Base-by-base conservation (phyloP, 2,329 filamentous ascomycete species). In the Aspergillus latus region DNA sequence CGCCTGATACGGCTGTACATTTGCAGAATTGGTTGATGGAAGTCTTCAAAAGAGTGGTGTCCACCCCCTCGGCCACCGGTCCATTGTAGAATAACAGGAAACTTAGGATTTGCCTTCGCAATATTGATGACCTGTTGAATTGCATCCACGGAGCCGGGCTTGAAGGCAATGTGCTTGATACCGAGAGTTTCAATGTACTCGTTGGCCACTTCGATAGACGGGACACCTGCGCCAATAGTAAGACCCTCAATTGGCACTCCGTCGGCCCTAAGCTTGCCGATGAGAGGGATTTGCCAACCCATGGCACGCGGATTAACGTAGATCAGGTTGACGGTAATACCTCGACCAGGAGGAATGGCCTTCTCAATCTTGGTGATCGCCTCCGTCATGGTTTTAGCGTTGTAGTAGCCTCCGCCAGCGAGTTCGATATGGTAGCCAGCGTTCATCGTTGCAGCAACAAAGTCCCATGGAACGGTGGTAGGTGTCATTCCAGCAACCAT, bases 401-500 rank as follows among this genome's bases (percentile, higher is more conserved):
- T 88, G 77, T 90, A 96, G 77, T 96, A 96, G 61, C 92, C 92
- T 72, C 92, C 92, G 70, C 91, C 92, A 58, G 87, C 92, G 64
- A 96, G 81, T 78, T 96, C 92, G 63, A 95, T 90, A 62, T 95
- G 90, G 74, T 96, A 96, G n/a, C 92, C 92, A 53, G 92, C 90
- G 64, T 93, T 93, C 89, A 96, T 96, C 13, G 90, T 93, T 1
- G 91, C 90, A 5, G 91, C 88, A 43, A 96, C 89, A 64, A 96
- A 96, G 74, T 96, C 90, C 88, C 89, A 94, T 0, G 89, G 87
- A 2, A 96, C 90, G 0, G 92, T 96, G 59, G 84, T 84, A 11
- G 92, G 92, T 1, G 92, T 96, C 92, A 96, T 96, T 71, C 91
- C 92, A 53, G 92, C 90, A 59, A 96, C 90, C 80, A 96, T 87